phyloP scores from a whole-genome alignment of 116 monocot species.

The Zostera marina region DNA sequence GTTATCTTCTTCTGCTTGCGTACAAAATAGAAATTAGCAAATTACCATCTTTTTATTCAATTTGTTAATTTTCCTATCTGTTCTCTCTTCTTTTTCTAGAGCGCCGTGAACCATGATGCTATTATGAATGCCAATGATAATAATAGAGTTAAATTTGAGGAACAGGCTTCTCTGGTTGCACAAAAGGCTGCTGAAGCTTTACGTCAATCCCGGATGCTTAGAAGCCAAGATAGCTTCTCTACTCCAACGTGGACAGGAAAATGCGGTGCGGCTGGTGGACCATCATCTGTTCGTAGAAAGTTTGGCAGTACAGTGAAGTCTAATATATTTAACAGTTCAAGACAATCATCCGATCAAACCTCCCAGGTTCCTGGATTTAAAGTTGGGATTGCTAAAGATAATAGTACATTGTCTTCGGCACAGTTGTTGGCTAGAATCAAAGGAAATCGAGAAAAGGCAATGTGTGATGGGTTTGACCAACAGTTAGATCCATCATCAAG shows the following conservation, averaged over 20 bases:
- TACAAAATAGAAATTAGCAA: too few relatives aligned
- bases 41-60: conserved; percentile 1
- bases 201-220: conserved; percentile 51
- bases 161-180: conserved; percentile 75
- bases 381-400: conserved; percentile 33
- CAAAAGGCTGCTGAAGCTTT: conserved; percentile 78
- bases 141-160: conserved; percentile 50
- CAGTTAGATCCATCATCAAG: conserved; percentile 21
- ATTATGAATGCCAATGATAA: conserved; percentile 79
- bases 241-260: conserved; percentile 91
- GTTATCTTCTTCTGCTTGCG: too few relatives aligned
- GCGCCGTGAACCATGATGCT: conserved; percentile 85
- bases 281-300: conserved; percentile 30
- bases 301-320: conserved; percentile 52
- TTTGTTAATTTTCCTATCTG: background rate
- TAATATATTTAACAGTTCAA: conserved; percentile 16
- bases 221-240: conserved; percentile 61
- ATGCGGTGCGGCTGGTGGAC: conserved; percentile 80
- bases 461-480: conserved; percentile 40
- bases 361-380: conserved; percentile 14
- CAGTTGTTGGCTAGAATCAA: conserved; percentile 56
- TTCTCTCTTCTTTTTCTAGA: conserved; percentile 23
- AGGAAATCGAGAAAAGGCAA: conserved; percentile 47
- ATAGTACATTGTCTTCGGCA: conserved; percentile 49
- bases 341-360: conserved; percentile 17